Evolutionary conservation across 768 basidiomycete genomes (phyloP).

Genomic region (Mycena sanguinolenta): DNA sequence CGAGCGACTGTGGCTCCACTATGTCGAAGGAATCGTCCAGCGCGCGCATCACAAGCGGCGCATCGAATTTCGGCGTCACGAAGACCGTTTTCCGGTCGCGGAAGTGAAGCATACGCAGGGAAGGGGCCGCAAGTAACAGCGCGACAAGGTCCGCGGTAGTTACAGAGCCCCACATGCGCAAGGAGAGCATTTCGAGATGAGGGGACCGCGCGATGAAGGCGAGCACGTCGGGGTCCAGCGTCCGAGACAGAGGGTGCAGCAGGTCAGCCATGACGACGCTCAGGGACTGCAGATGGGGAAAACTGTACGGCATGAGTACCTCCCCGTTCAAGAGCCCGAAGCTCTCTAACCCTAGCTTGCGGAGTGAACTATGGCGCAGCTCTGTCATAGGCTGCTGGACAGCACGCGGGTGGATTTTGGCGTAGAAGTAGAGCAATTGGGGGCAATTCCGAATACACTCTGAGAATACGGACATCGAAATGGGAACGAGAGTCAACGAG

Average conservation of each 20-base stretch:
- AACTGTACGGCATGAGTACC: slow-evolving; percentile 2
- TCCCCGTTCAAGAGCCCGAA: slow-evolving; percentile 17
- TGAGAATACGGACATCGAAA: slow-evolving; percentile 26
- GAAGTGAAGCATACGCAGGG: slow-evolving; percentile 32
- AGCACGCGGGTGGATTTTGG: background rate
- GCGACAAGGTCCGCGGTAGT: slow-evolving; percentile 21
- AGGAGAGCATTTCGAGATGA: slow-evolving; percentile 34
- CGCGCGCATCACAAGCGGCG: background rate
- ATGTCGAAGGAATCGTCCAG: slow-evolving; percentile 17
- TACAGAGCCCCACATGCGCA: background rate
- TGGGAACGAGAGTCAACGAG: slow-evolving; percentile 24
- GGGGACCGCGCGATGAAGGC: slow-evolving; percentile 23
- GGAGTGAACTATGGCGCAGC: slow-evolving; percentile 21
- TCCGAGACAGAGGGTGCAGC: slow-evolving; percentile 11
- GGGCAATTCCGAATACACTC: slow-evolving; percentile 29
- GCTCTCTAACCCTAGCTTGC: slow-evolving; percentile 20
- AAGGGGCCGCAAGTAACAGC: slow-evolving; percentile 26
- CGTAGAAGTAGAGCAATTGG: slow-evolving; percentile 29
- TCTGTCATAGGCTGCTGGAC: background rate
- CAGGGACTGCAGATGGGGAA: slow-evolving; percentile 22
- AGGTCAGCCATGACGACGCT: background rate
- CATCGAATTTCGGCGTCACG: slow-evolving; percentile 19
- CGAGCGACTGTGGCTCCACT: slow-evolving; percentile 20
- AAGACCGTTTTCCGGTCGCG: slow-evolving; percentile 2
- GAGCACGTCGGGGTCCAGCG: slow-evolving; percentile 20